A percentile compares a stretch with the other conserved stretches of the same genome.
These are phyloP conservation scores for Neophaeococcomyces mojaviensis DNA, from an alignment of 2,329 filamentous ascomycete genomes.

Conservation along the genomic window DNA sequence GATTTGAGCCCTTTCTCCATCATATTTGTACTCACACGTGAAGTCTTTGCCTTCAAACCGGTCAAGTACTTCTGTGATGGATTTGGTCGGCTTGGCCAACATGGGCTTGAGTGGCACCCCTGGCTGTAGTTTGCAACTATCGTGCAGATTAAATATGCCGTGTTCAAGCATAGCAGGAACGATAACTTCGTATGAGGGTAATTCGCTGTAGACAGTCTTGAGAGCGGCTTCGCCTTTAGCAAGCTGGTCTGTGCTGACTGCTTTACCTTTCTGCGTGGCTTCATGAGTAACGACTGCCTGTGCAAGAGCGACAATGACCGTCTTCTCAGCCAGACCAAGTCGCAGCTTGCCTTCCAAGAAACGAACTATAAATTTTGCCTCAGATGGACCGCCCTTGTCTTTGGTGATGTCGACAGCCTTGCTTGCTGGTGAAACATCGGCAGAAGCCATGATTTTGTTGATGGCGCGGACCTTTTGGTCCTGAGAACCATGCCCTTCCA, in stretches of 20 bases:
- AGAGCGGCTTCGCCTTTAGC: conserved; percentile 77
- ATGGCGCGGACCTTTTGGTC: conserved; percentile 86
- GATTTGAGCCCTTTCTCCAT: conserved; percentile 96
- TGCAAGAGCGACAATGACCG: conserved; percentile 79
- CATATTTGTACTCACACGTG: conserved; percentile 98
- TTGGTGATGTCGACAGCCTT: conserved; percentile 80
- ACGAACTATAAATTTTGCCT: conserved; percentile 87
- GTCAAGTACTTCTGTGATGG: conserved; percentile 93
- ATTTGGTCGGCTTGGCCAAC: conserved; percentile 97
- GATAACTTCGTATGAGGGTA: conserved; percentile 92
- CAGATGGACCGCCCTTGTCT: conserved; percentile 87
- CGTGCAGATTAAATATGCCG: conserved; percentile 72
- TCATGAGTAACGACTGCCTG: conserved; percentile 86
- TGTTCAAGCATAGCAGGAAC: conserved; percentile 81
- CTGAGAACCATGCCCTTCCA: conserved; percentile 79
- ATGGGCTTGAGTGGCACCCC: conserved; percentile 96
- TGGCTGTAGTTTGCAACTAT: conserved; percentile 83
- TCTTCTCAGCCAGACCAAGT: conserved; percentile 84
- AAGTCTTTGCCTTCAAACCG: conserved; percentile 93
- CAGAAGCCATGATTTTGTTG: conserved; percentile 90
- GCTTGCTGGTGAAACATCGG: conserved; percentile 64
- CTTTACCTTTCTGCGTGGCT: conserved; percentile 58
- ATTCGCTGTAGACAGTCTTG: conserved; percentile 87
- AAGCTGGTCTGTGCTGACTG: conserved; percentile 64
- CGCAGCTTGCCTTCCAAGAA: conserved; percentile 92